phyloP scores from a whole-genome alignment of 176 grass and related monocot species.

The Ampelocalamus luodianensis region DNA sequence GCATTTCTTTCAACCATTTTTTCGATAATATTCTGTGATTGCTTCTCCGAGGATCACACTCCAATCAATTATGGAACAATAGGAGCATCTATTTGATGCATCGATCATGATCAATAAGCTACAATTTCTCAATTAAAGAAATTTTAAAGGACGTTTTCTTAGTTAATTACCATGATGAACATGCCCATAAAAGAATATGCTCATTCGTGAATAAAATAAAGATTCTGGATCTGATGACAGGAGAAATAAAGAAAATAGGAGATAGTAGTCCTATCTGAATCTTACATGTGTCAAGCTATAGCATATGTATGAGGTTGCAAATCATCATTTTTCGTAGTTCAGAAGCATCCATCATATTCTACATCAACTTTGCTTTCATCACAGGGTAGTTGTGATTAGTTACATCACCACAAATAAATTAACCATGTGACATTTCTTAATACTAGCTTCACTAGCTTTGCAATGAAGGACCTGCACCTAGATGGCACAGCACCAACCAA shows the following conservation, averaged over 20 bases:
- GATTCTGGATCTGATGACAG: neutral
- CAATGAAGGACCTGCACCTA: neutral
- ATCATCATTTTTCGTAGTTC: slow-evolving; percentile 29
- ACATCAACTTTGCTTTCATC: slow-evolving; percentile 37
- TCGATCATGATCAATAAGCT: neutral
- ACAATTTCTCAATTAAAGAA: neutral
- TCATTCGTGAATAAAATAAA: neutral
- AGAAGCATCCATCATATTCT: slow-evolving; percentile 47
- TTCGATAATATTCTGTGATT: neutral
- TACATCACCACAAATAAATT: slow-evolving; percentile 36
- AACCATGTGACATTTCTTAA: slow-evolving; percentile 43
- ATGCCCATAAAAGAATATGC: neutral
- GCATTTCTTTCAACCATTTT: neutral
- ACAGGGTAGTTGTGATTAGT: slow-evolving; percentile 35
- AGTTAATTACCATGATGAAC: neutral
- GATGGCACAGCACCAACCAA: neutral
- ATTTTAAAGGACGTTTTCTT: neutral
- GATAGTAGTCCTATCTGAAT: slow-evolving; percentile 8
- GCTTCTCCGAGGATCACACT: neutral
- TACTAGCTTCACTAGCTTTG: slow-evolving; percentile 8
- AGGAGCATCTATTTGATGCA: neutral
- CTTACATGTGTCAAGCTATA: neutral
- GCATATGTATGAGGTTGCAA: slow-evolving; percentile 10
- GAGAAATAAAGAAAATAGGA: neutral
- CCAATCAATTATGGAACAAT: neutral